Conservation (phyloP, 495 filamentous ascomycete genomes). For the Neurospora discreta region DNA sequence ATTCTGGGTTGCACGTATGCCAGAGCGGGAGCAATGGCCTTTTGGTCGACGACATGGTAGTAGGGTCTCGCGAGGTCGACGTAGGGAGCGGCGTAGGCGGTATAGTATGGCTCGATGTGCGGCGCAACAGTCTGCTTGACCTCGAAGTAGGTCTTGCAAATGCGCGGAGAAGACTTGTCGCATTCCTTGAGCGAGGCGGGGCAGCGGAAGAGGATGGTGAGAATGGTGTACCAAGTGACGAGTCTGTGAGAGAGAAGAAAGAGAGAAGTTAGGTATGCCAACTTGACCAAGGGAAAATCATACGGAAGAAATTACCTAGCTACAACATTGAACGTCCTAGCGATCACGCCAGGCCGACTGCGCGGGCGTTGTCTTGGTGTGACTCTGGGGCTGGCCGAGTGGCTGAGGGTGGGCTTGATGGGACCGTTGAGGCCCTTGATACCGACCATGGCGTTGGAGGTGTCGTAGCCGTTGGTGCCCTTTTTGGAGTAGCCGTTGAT, state of each 20-base stretch:
- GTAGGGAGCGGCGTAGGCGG: conserved; percentile 71
- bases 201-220: conserved; percentile 73
- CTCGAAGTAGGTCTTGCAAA: conserved; percentile 79
- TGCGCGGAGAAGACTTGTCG: conserved; percentile 56
- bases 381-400: conserved; percentile 13
- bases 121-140: conserved; percentile 58
- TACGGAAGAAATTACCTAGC: conserved; percentile 41
- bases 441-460: conserved; percentile 11
- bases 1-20: conserved; percentile 60
- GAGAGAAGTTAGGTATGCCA: not conserved
- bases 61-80: conserved; percentile 69
- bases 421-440: conserved; percentile 17
- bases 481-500: not conserved
- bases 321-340: conserved; percentile 43
- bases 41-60: conserved; percentile 50
- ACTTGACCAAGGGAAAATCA: no score
- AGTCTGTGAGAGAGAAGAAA: conserved; percentile 39
- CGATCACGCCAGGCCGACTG: conserved; percentile 26
- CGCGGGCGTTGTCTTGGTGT: conserved; percentile 11
- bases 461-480: not conserved
- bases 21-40: conserved; percentile 55
- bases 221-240: conserved; percentile 71
- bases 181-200: conserved; percentile 57
- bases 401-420: conserved; percentile 18
- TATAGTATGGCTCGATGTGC: conserved; percentile 77